These are phyloP conservation scores for Pestalotiopsis fici DNA, from an alignment of 2,329 filamentous ascomycete species.

Conservation along the genomic window DNA sequence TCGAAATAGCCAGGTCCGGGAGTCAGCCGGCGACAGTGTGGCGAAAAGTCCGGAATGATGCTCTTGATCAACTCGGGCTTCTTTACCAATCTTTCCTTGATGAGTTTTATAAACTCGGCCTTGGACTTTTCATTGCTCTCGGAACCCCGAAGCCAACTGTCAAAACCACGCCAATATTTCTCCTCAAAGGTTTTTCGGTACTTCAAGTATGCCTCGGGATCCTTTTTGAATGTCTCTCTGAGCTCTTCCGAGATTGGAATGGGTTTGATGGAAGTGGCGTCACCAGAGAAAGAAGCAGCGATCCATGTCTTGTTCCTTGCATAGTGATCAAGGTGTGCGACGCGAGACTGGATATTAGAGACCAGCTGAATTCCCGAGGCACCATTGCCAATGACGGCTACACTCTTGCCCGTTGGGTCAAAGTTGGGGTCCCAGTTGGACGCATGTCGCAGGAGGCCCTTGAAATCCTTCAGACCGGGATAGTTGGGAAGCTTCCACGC, in stretches of 20 bases:
- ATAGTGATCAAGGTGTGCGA: conserved; percentile 61
- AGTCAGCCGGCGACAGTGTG: conserved; percentile 65
- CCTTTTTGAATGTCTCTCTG: conserved; percentile 53
- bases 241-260: conserved; percentile 57
- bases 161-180: conserved; percentile 63
- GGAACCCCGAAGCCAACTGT: conserved; percentile 53
- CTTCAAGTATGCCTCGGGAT: conserved; percentile 61
- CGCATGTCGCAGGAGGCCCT: conserved; percentile 59
- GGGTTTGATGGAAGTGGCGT: conserved; percentile 55
- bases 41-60: conserved; percentile 64
- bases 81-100: conserved; percentile 52
- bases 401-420: conserved; percentile 47
- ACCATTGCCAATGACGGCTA: conserved; percentile 66
- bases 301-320: conserved; percentile 69
- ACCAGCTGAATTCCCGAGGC: conserved; percentile 61
- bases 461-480: conserved; percentile 55
- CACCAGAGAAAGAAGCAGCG: conserved; percentile 59
- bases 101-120: conserved; percentile 50
- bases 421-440: conserved; percentile 59
- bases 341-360: conserved; percentile 50
- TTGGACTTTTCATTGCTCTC: conserved; percentile 48
- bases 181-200: conserved; percentile 60
- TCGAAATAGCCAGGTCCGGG: conserved; percentile 70
- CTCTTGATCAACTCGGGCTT: conserved; percentile 57
- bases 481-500: conserved; percentile 64